Base-by-base conservation (phyloP, 192 early-diverging fungal species). In the Dissophora ornata region DNA sequence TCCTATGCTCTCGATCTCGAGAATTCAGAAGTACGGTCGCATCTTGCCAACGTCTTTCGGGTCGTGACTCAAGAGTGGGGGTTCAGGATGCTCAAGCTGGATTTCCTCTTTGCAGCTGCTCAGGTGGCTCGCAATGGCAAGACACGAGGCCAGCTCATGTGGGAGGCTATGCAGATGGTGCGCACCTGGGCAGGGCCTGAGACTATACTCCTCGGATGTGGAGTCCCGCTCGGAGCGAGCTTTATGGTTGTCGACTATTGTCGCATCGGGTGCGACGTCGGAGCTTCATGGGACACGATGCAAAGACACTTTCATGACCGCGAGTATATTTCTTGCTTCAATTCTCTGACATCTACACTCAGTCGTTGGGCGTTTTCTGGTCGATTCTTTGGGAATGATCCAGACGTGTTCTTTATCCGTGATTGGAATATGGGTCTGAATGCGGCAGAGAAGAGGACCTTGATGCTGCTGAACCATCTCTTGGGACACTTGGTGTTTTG, bases 311-410 rank as follows among this genome's bases (percentile, higher is more conserved):
- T 83, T 7, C 70, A 86, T 46, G 84, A 83, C 24, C 82, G 84
- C 11, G 84, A 86, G 40, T 81, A 83, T 48, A 81, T 86, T 6
- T 83, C 84, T 5, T 82, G 80, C 18, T 73, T 62, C 33, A 86
- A 83, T 32, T 86, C 84, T 0, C 34, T 86, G 40, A 59, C 74
- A 2, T 86, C 84, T 2, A 86, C 84, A 0, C 44, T 86, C 13
- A 56, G 54, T 11, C 71, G 84, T 3, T 86, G 82, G 82, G 66
- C 68, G 16, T 66, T 86, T 61, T 80, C 80, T 0, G 78, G 68
- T 12, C 68, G 80, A 30, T 79, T 83, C 66, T 86, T 83, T 79
- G 84, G 84, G 13, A 86, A 83, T 29, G 84, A 86, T 47, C 82
- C 84, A 19, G 84, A 86, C 30, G 84, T 86, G 26, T 79, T 75